A percentile compares a stretch with the other conserved stretches of the same genome.
Evolutionary conservation across 306 rosid species (phyloP).

Genomic region (Neltuma alba): DNA sequence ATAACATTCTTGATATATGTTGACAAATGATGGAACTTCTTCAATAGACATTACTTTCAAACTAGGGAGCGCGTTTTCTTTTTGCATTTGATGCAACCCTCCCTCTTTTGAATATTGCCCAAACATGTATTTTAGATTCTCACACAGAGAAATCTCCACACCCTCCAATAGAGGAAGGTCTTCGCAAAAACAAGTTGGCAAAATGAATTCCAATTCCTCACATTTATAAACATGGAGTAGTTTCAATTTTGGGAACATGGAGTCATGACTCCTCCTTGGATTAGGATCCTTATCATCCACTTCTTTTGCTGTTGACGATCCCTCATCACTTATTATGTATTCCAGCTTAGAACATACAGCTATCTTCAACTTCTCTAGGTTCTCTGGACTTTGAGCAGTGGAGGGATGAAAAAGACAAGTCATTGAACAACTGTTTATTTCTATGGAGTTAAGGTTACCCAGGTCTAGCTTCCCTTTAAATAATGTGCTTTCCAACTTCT

Average conservation of each 20-base stretch:
- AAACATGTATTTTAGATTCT: conserved; percentile 26
- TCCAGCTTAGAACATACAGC: background rate
- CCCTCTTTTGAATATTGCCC: background rate
- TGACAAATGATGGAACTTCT: background rate
- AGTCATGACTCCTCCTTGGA: background rate
- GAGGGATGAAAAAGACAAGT: too few species aligned
- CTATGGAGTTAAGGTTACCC: background rate
- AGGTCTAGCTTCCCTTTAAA: background rate
- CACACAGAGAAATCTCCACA: background rate
- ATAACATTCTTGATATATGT: background rate
- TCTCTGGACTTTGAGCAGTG: too few species aligned
- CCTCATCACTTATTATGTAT: background rate
- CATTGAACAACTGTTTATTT: background rate
- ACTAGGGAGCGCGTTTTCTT: background rate
- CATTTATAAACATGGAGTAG: conserved; percentile 3
- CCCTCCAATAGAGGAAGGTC: conserved; percentile 28
- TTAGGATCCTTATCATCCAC: background rate
- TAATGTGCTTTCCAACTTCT: background rate
- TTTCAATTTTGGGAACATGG: conserved; percentile 33
- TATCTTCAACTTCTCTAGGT: background rate
- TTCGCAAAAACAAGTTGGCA: conserved; percentile 20
- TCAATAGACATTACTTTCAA: background rate
- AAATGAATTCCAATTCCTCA: conserved; percentile 6
- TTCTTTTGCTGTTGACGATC: too few species aligned
- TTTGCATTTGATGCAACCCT: too few species aligned